A percentile compares a stretch with the other conserved stretches of the same genome.
These are phyloP conservation scores for Sclerotinia borealis DNA, from an alignment of 2,329 filamentous ascomycete genomes.

Conservation along the genomic window DNA sequence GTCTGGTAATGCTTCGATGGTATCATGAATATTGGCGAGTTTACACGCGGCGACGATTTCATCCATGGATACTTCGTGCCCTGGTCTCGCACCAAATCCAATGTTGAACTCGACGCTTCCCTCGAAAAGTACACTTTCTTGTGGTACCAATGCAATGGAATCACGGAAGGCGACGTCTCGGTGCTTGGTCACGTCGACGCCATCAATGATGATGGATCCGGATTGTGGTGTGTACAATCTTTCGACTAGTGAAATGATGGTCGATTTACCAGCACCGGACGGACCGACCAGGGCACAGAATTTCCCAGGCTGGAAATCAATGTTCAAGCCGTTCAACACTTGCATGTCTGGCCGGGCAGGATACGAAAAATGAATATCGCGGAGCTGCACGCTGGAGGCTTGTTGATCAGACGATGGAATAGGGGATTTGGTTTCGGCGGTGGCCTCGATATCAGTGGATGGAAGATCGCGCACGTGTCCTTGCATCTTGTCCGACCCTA, in stretches of 20 bases:
- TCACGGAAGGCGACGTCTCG: constrained; percentile 43
- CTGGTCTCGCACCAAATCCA: constrained; percentile 48
- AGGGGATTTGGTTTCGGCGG: constrained; percentile 26
- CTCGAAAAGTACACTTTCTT: constrained; percentile 53
- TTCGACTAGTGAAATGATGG: constrained; percentile 52
- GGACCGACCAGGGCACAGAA: constrained; percentile 61
- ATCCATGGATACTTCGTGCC: constrained; percentile 43
- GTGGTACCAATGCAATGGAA: constrained; percentile 50
- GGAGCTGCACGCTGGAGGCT: constrained; percentile 43
- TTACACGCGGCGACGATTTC: constrained; percentile 60
- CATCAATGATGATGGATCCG: constrained; percentile 22
- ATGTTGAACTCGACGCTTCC: constrained; percentile 53
- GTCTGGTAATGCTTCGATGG: constrained; percentile 54
- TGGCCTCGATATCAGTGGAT: constrained; percentile 37
- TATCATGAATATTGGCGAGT: constrained; percentile 62
- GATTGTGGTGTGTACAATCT: constrained; percentile 41
- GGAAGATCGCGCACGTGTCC: constrained; percentile 16
- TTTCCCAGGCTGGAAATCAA: constrained; percentile 52
- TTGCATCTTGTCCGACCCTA: constrained; percentile 32
- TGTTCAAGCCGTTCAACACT: constrained; percentile 50
- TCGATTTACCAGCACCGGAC: constrained; percentile 62
- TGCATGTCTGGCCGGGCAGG: constrained; percentile 53
- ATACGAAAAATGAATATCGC: constrained; percentile 58
- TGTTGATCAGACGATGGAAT: neutral
- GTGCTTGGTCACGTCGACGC: constrained; percentile 39